These are phyloP conservation scores for Begonia peltatifolia DNA, from an alignment of 306 rosid genomes.

Conservation along the genomic window DNA sequence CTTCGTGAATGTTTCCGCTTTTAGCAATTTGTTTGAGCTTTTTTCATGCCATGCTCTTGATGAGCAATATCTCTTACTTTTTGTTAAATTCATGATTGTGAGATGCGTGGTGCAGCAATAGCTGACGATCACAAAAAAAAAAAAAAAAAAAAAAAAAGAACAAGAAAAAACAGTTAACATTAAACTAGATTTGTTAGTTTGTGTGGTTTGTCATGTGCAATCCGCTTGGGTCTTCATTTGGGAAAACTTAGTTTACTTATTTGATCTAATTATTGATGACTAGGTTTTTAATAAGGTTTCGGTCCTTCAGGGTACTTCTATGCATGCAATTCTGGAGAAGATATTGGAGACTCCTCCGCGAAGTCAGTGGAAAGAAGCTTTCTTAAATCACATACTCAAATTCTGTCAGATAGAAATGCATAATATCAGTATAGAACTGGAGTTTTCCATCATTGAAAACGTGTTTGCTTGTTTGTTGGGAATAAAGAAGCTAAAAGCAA, in stretches of 20 bases:
- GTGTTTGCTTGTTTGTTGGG: constrained; percentile 26
- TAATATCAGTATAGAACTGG: constrained; percentile 25
- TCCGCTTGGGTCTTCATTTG: too few relatives aligned
- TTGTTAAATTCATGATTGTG: too few relatives aligned
- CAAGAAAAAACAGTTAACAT: too few relatives aligned
- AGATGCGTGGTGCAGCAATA: too few relatives aligned
- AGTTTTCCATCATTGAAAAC: constrained; percentile 37
- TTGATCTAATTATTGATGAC: not conserved
- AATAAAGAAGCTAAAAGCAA: constrained; percentile 42
- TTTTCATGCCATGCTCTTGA: too few relatives aligned
- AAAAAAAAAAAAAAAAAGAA: too few relatives aligned
- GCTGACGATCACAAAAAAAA: too few relatives aligned
- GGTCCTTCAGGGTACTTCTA: constrained; percentile 52
- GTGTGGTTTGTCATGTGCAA: too few relatives aligned
- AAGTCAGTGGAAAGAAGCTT: constrained; percentile 28
- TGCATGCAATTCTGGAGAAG: constrained; percentile 60
- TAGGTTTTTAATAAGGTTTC: constrained; percentile 11
- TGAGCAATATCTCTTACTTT: too few relatives aligned
- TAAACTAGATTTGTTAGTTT: too few relatives aligned
- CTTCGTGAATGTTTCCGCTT: too few relatives aligned
- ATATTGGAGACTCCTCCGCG: constrained; percentile 27
- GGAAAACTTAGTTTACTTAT: not conserved
- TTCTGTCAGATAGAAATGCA: constrained; percentile 47
- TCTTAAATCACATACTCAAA: constrained; percentile 42
- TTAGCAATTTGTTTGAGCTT: too few relatives aligned